Evolutionary conservation across 345 rosid genomes (phyloP).

Genomic region (Lepidium sativum): DNA sequence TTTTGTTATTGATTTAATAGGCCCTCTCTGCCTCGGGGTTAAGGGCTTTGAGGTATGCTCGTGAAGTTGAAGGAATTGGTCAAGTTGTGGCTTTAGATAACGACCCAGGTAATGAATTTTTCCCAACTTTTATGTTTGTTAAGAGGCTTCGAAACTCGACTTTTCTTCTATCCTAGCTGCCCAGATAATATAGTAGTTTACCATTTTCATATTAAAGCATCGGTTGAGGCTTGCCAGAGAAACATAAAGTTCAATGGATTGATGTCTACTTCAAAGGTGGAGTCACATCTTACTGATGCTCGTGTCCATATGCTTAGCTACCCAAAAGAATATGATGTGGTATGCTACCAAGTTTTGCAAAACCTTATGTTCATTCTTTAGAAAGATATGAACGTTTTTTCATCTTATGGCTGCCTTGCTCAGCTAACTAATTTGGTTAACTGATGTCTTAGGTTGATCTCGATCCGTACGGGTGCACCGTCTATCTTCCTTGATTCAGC

Average conservation of each 20-base stretch:
- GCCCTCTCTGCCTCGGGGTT: slow-evolving; percentile 96
- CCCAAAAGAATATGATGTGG: slow-evolving; percentile 96
- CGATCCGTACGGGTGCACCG: slow-evolving; percentile 99
- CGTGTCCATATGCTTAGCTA: slow-evolving; percentile 93
- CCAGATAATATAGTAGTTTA: background rate
- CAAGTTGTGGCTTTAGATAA: slow-evolving; percentile 95
- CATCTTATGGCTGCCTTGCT: background rate
- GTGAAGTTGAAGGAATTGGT: slow-evolving; percentile 86
- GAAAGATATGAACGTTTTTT: background rate
- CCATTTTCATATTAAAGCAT: slow-evolving; percentile 34
- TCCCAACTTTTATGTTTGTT: background rate
- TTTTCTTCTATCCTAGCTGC: background rate
- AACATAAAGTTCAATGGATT: slow-evolving; percentile 92
- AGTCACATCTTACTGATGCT: slow-evolving; percentile 91
- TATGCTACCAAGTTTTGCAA: slow-evolving; percentile 21
- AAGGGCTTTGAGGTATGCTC: slow-evolving; percentile 90
- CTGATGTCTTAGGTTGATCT: slow-evolving; percentile 80
- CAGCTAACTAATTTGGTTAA: background rate
- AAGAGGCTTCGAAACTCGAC: background rate
- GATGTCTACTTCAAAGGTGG: slow-evolving; percentile 78
- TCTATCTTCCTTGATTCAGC: slow-evolving; percentile 95
- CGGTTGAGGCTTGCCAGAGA: slow-evolving; percentile 90
- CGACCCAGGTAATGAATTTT: slow-evolving; percentile 57
- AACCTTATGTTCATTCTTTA: background rate
- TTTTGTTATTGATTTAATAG: slow-evolving; percentile 31